These are phyloP conservation scores for Fusarium verticillioides DNA, from an alignment of 2,329 filamentous ascomycete genomes.

Conservation along the genomic window DNA sequence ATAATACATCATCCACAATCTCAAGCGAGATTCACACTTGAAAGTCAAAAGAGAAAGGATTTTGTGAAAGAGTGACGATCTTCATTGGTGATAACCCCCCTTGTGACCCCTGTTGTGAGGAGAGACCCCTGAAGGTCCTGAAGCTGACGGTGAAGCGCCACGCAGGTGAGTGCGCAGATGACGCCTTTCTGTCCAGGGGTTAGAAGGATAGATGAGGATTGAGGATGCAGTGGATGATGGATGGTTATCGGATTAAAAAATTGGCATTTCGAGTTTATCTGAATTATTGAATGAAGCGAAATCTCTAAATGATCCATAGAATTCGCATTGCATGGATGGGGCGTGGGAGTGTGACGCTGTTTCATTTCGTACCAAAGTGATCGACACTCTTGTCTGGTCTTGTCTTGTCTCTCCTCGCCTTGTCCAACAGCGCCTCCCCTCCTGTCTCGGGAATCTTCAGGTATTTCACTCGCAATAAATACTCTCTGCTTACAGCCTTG, in stretches of 20 bases:
- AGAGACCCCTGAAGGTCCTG: background rate
- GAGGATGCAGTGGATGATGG: background rate
- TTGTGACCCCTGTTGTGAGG: conserved; percentile 13
- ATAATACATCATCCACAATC: background rate
- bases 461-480: background rate
- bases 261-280: background rate
- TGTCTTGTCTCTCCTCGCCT: conserved; percentile 4
- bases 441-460: conserved; percentile 10
- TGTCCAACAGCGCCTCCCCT: background rate
- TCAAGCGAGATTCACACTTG: conserved; percentile 4
- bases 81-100: conserved; percentile 13
- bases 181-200: background rate
- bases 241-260: background rate
- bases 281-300: background rate
- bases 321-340: conserved; percentile 9
- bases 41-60: background rate
- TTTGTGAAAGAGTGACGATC: conserved; percentile 15
- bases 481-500: conserved; percentile 8
- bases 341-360: conserved; percentile 17
- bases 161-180: conserved; percentile 6
- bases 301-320: conserved; percentile 2
- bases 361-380: conserved; percentile 28
- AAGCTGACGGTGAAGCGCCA: conserved; percentile 8
- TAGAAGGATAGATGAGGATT: background rate
- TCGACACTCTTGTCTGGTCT: conserved; percentile 17